Base-by-base conservation (phyloP, 495 filamentous ascomycete species). In the Tuber borchii region DNA sequence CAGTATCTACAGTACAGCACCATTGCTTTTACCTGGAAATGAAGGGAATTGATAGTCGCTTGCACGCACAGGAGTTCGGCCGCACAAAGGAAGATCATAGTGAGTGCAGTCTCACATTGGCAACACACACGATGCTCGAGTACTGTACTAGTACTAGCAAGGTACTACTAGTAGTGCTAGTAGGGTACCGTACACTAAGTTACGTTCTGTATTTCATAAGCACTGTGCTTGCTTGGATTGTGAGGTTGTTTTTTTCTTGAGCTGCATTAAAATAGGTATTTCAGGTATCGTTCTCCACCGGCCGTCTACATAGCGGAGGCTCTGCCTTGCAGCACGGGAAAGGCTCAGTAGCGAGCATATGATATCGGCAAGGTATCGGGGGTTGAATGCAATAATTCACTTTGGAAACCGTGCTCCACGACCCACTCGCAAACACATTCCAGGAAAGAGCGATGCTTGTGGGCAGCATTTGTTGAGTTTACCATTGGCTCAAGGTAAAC, bases 381-480 rank as follows among this genome's bases (percentile, higher is more conserved):
- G 26, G 14, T 65, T 65, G n/a, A 65, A 14, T 6, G 12, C n/a
- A 65, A 31, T 31, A 3, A 34, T 65, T 1, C 26, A 17, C 34
- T 5, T 65, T 34, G 26, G 56, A 65, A 34, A 19, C 26, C 56
- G 56, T 65, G 31, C 56, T 65, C 56, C 31, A 65, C 51, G 10
- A 61, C 56, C 56, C 26, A 65, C 26, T 65, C 56, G 56, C 56
- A 34, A 65, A 65, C 56, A 65, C 56, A 65, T 65, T 65, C 56
- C 56, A 34, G 31, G 31, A 34, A 34, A 17, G 56, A 65, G 3
- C 4, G 31, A 34, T 65, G 56, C 56, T 31, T 34, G 56, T 17
- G 56, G 14, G 3, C 31, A 34, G 14, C 3, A 65, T 6, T 34
- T 4, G 3, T 34, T 4, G 14, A 65, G 56, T 19, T 34, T 14